A percentile compares a stretch with the other conserved stretches of the same genome.
Conservation (phyloP, 352 stramenopile genomes). For the Phytophthora kernoviae region DNA sequence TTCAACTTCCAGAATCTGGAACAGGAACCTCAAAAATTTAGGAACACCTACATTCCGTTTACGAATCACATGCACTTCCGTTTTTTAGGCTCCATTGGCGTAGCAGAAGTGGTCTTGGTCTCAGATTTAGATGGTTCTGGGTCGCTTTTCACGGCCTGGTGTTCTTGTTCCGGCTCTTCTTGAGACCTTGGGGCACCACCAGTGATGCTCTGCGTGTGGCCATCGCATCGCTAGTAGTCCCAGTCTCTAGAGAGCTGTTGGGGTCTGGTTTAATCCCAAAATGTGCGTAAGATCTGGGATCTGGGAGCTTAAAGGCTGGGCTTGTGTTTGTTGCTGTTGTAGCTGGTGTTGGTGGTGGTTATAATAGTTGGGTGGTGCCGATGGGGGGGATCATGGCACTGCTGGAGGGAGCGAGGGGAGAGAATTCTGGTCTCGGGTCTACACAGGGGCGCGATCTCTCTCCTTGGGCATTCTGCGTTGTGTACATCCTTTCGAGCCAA, state of each 20-base stretch:
- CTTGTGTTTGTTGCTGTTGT: neutral
- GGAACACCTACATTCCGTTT: conserved; percentile 69
- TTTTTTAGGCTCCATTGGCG: neutral
- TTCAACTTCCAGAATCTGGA: conserved; percentile 73
- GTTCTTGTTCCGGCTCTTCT: conserved; percentile 33
- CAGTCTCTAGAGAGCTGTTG: conserved; percentile 3
- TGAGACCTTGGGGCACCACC: conserved; percentile 4
- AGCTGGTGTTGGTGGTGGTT: no score
- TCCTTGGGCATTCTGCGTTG: conserved; percentile 37
- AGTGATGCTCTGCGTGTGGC: conserved; percentile 27
- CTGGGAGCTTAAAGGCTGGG: conserved; percentile 2
- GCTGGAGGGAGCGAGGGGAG: neutral
- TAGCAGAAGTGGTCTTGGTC: neutral
- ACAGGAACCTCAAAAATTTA: conserved; percentile 75
- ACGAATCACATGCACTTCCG: conserved; percentile 38
- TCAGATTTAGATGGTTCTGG: neutral
- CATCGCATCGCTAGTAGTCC: conserved; percentile 8
- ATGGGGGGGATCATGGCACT: conserved; percentile 3
- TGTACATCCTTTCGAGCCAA: conserved; percentile 46
- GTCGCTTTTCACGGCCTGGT: conserved; percentile 4
- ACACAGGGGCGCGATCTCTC: conserved; percentile 9
- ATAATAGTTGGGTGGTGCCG: conserved; percentile 3
- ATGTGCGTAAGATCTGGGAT: conserved; percentile 6
- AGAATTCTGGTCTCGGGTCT: neutral
- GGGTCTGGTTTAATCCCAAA: conserved; percentile 22